Percentiles rank a stretch among this genome's conserved stretches.
Evolutionary conservation across 1,284 basidiomycete species (phyloP).

Genomic region (Melampsora americana): DNA sequence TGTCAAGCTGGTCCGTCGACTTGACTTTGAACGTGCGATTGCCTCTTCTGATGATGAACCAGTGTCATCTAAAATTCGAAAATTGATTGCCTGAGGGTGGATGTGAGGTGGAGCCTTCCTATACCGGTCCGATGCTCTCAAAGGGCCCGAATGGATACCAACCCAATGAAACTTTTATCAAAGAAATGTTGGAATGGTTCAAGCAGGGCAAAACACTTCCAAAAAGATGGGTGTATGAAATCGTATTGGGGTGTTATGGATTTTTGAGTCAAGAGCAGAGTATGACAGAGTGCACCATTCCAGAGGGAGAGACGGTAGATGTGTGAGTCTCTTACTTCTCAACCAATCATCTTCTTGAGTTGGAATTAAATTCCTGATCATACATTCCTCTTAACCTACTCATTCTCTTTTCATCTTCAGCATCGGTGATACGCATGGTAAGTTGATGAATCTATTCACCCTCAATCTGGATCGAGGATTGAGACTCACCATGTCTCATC

Average conservation of each 20-base stretch:
- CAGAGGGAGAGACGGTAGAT: conserved; percentile 76
- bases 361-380: conserved; percentile 61
- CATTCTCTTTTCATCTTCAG: conserved; percentile 5
- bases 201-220: conserved; percentile 84
- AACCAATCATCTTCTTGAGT: background rate
- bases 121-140: conserved; percentile 65
- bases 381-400: conserved; percentile 61
- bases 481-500: background rate
- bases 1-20: conserved; percentile 74
- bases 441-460: conserved; percentile 1
- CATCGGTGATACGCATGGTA: conserved; percentile 46
- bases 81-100: conserved; percentile 73
- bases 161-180: conserved; percentile 75
- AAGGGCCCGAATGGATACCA: conserved; percentile 56
- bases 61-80: conserved; percentile 66
- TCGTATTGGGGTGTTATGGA: conserved; percentile 79
- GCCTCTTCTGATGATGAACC: conserved; percentile 80
- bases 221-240: conserved; percentile 89
- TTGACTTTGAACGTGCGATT: conserved; percentile 63
- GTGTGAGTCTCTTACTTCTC: conserved; percentile 64
- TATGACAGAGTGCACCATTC: conserved; percentile 73
- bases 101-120: conserved; percentile 64
- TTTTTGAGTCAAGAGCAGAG: conserved; percentile 74
- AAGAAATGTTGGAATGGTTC: conserved; percentile 84
- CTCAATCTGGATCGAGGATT: background rate